Evolutionary conservation across 768 basidiomycete species (phyloP), one percentile per base, ranked within the genome.

Genomic region (Podaxis sp.): DNA sequence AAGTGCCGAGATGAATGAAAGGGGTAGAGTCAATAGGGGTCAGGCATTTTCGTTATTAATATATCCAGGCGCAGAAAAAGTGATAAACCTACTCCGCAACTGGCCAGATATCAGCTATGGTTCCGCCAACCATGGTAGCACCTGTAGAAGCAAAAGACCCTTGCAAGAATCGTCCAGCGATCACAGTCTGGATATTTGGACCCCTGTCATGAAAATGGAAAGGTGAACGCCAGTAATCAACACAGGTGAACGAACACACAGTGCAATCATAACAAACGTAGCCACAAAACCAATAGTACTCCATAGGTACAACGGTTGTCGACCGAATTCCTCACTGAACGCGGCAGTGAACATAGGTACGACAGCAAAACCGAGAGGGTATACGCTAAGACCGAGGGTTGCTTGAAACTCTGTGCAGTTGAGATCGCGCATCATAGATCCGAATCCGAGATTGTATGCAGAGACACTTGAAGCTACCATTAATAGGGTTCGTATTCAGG

Each of bases 121-220:
- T 87, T n/a, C 89, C 89, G 21, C 86, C 87, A 18, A 90, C 89
- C 79, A 90, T 86, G 0, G 86, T 87, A 0, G 87, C 79, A 32
- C 84, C 86, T 0, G 88, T 89, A 9, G 88, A 88, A 5, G 84
- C 87, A 67, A 85, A 86, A 0, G 80, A 80, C 6, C 89, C 89
- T 59, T 83, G 79, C 1, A 91, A 67, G 62, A 89, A 82, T n/a
- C 89, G 81, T 0, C 79, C 84, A 56, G 87, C 59, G 40, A 88
- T 79, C n/a, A 90, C 86, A 0, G 84, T 86, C 57, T 84, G 79
- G 21, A 90, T 73, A 72, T 84, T 80, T 54, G 72, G 78, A 55
- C 72, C 72, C 60, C 79, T 82, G 28, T 14, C 5, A 46, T 9
- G 16, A 2, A 5, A 53, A 38, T 10, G 53, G 32, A 14, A 35